Percentiles rank a stretch among this genome's conserved stretches.
Conservation (phyloP, 306 rosid species). For the Carpinus viminea region DNA sequence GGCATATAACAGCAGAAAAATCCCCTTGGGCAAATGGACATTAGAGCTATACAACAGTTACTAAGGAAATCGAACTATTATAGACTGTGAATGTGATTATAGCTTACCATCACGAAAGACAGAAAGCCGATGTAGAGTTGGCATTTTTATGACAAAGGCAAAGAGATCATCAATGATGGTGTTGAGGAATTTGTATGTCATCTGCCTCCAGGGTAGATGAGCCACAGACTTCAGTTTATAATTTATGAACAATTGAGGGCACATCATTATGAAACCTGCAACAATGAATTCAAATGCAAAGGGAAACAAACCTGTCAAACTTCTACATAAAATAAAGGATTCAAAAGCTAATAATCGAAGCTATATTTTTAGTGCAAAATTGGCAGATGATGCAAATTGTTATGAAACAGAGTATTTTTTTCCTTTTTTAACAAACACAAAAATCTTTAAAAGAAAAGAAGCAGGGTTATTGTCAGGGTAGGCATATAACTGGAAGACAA, state of each 20-base stretch:
- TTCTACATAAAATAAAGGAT: not conserved
- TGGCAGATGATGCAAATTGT: not conserved
- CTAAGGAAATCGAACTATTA: not conserved
- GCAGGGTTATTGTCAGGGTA: not conserved
- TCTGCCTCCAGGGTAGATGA: slow-evolving; percentile 99
- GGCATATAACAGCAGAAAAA: not conserved
- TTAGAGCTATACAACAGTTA: not conserved
- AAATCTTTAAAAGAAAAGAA: not conserved
- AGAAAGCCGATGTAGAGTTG: slow-evolving; percentile 88
- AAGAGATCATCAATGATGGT: slow-evolving; percentile 97
- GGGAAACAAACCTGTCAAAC: slow-evolving; percentile 17
- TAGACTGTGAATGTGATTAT: not conserved
- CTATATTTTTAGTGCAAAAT: not conserved
- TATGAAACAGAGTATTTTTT: not conserved
- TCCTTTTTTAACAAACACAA: not conserved
- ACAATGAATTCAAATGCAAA: slow-evolving; percentile 25
- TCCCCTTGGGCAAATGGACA: too few species aligned
- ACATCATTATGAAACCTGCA: slow-evolving; percentile 98
- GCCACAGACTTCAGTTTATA: slow-evolving; percentile 99
- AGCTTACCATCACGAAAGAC: slow-evolving; percentile 98
- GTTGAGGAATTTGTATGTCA: slow-evolving; percentile 99
- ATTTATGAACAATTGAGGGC: slow-evolving; percentile 96
- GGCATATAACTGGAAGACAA: not conserved
- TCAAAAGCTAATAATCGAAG: not conserved
- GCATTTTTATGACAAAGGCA: slow-evolving; percentile 99